Base-by-base conservation (phyloP, 163 green algal genomes). In the Scenedesmus sp. region DNA sequence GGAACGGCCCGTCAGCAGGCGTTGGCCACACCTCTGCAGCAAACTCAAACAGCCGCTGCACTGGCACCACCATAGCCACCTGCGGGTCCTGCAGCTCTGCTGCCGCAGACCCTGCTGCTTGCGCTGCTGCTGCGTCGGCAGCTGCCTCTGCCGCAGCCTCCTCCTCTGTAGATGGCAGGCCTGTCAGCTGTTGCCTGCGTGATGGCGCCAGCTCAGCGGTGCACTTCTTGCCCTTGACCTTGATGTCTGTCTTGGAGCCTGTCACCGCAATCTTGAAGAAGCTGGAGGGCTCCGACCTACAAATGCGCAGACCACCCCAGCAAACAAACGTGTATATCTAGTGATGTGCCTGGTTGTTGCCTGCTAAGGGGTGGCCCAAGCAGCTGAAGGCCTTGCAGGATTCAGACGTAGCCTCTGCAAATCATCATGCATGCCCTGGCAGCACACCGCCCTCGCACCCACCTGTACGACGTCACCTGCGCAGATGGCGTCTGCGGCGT, bases 11-110 rank as follows among this genome's bases (percentile, higher is more conserved):
- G 59, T 95, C 94, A 55, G 93, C 92, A 34, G 96, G 96, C 2
- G 93, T 95, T 0, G 96, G 92, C 83, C 96, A 96, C 18, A 99
- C 96, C 85, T 98, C 97, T 73, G 97, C 96, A 1, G 96, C 93
- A 93, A 99, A 98, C 91, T 97, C 93, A 88, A 96, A 98, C 90
- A 97, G 92, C 20, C 96, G 91, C 87, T 97, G 95, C 56, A 93
- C 93, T 10, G 66, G 54, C 55, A 86, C 83, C 34, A 46, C 70
- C 13, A 79, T 0, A 57, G 70, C 56, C 13, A 90, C 18, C 76
- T 60, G 57, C 13, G 88, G 88, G 34, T 91, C 87, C n/a, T 88
- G 55, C 82, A 87, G 82, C 76, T 84, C 76, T 84, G 76, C 82
- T 70, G 82, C 54, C 57, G 23, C n/a, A 3, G 13, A 9, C 2